Percentiles rank a stretch among this genome's conserved stretches.
Evolutionary conservation across 2,329 filamentous ascomycete genomes (phyloP).

Genomic region (Colletotrichum paranaense): DNA sequence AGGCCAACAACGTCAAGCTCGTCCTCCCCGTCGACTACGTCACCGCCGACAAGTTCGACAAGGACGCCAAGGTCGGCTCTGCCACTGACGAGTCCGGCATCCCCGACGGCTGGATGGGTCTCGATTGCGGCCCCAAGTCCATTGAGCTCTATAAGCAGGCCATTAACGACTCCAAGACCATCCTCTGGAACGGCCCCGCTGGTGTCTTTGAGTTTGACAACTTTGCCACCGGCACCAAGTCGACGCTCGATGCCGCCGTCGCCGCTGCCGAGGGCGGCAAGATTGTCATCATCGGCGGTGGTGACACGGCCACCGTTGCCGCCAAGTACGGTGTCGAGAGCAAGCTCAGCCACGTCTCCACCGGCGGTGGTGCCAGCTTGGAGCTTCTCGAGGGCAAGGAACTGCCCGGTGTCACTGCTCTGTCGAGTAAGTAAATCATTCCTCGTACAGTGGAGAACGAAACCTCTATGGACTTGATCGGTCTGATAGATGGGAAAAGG

Average conservation of each 20-base stretch:
- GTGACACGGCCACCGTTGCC: slow-evolving; percentile 97
- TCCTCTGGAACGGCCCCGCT: slow-evolving; percentile 98
- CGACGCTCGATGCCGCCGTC: slow-evolving; percentile 89
- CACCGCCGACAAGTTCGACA: slow-evolving; percentile 93
- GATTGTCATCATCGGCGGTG: slow-evolving; percentile 98
- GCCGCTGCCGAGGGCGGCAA: slow-evolving; percentile 83
- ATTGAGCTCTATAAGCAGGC: slow-evolving; percentile 88
- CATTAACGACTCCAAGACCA: slow-evolving; percentile 90
- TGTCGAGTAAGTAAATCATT: slow-evolving; percentile 77
- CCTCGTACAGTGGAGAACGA: slow-evolving; percentile 14
- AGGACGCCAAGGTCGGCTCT: slow-evolving; percentile 82
- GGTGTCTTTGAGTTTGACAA: slow-evolving; percentile 98
- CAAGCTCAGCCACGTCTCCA: slow-evolving; percentile 98
- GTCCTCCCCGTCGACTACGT: slow-evolving; percentile 95
- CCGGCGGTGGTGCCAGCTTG: slow-evolving; percentile 92
- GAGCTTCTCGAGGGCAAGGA: slow-evolving; percentile 99
- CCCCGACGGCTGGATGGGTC: slow-evolving; percentile 97
- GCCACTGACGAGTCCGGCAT: slow-evolving; percentile 91
- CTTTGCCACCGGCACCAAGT: slow-evolving; percentile 93
- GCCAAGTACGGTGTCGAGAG: slow-evolving; percentile 97
- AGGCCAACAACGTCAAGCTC: slow-evolving; percentile 95
- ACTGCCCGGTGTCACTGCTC: slow-evolving; percentile 89
- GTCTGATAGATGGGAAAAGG: slow-evolving; percentile 47
- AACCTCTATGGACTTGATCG: slow-evolving; percentile 36
- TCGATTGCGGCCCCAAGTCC: slow-evolving; percentile 92